Base-by-base conservation (phyloP, 345 rosid species). In the Gossypium turneri region DNA sequence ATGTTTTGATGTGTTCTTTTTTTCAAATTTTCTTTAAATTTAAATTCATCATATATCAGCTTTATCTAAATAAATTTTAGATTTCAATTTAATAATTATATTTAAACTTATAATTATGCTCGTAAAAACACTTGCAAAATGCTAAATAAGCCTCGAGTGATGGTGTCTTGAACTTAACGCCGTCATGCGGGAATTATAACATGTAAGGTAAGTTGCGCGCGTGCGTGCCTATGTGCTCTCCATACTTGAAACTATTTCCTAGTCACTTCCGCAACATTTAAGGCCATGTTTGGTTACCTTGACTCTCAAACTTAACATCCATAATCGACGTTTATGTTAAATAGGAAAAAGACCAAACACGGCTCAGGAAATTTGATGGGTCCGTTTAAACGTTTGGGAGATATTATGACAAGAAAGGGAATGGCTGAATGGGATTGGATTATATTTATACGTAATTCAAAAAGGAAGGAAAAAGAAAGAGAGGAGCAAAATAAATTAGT, bases 401-500 rank as follows among this genome's bases (percentile, higher is more conserved):
- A 51, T 15, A 20, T 63, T 17, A 44, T 12, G 41, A 9, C 44
- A 27, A 50, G 20, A 25, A 67, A 6, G 19, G 41, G 41, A 34
- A 34, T 34, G 41, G 41, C 41, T 7, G 2, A 24, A 24, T 50
- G 5, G 53, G 53, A 13, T 50, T 50, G 64, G 64, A 12, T 25
- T 25, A 13, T 59, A 22, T 20, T 11, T 57, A 20, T 20, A 20
- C 25, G 17, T 13, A 11, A 59, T 12, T 59, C 41, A 12, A 25
- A 59, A 20, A 27, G 12, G 20, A 45, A 7, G 15, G 2, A 11
- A 9, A 75, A 9, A 17, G 24, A 75, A 67, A 56, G 56, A 67
- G 72, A 75, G 72, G 78, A 63, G 69, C 77, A 74, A 65, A 74
- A 27, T 74, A 12, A 52, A 12, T 19, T 73, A 41, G 58, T 12